Evolutionary conservation across 306 rosid species (phyloP).

Genomic region (Quercus rubra): DNA sequence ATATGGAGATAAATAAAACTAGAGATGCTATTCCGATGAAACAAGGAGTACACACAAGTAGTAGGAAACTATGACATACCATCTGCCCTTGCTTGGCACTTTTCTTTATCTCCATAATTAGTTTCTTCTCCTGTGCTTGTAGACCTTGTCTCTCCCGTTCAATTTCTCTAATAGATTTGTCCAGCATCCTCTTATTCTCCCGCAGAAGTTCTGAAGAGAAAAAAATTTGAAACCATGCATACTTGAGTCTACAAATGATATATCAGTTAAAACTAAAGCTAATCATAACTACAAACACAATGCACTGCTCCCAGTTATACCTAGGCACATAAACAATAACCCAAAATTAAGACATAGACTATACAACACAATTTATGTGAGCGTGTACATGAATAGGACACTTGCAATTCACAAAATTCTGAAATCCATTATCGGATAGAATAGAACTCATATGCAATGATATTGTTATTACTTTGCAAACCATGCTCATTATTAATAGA

Average conservation of each 20-base stretch:
- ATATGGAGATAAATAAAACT: not conserved
- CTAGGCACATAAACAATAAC: not conserved
- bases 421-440: not conserved
- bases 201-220: constrained; percentile 82
- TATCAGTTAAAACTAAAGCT: not conserved
- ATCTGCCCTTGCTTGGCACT: constrained; percentile 99
- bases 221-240: constrained; percentile 8
- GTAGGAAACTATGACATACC: constrained; percentile 41
- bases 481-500: not conserved
- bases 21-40: not conserved
- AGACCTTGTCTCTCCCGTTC: constrained; percentile 92
- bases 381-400: not conserved
- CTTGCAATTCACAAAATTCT: not conserved
- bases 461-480: not conserved
- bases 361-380: not conserved
- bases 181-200: constrained; percentile 98
- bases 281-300: not conserved
- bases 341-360: not conserved
- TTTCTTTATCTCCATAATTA: constrained; percentile 90
- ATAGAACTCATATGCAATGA: too few relatives aligned
- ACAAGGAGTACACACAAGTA: not conserved
- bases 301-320: not conserved
- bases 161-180: constrained; percentile 92
- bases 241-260: constrained; percentile 4
- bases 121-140: constrained; percentile 90